Percentiles rank a stretch among this genome's conserved stretches.
These are phyloP conservation scores for Podila epigama DNA, from an alignment of 192 early-diverging fungal species.

Conservation along the genomic window DNA sequence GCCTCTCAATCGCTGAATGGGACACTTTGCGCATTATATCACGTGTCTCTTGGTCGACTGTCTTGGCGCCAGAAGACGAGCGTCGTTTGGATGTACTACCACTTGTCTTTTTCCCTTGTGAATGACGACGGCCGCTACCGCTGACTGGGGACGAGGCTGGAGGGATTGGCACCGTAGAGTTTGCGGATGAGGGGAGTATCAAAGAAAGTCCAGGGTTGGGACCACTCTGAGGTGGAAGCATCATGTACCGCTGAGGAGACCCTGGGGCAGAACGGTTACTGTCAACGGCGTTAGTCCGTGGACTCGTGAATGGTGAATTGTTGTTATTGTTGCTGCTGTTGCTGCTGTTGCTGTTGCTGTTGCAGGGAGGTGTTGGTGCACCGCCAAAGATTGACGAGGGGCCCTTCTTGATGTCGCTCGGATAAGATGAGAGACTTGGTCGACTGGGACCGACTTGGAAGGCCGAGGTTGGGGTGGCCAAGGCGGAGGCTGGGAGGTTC, in stretches of 20 bases:
- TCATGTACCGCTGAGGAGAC: slow-evolving; percentile 28
- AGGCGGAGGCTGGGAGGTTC: slow-evolving; percentile 38
- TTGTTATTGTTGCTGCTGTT: neutral
- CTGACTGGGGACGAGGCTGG: neutral
- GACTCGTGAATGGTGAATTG: neutral
- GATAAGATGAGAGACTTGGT: neutral
- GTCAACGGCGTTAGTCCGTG: slow-evolving; percentile 3
- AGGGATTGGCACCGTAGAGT: neutral
- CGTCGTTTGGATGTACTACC: slow-evolving; percentile 11
- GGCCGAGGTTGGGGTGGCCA: slow-evolving; percentile 13
- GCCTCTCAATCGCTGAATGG: slow-evolving; percentile 85
- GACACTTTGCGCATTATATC: slow-evolving; percentile 80
- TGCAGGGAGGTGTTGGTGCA: neutral
- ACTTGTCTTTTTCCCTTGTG: neutral
- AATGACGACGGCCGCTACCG: neutral
- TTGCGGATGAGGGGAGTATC: no score
- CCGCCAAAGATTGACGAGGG: neutral
- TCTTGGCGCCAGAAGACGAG: slow-evolving; percentile 16
- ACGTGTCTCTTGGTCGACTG: slow-evolving; percentile 59
- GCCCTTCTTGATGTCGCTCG: neutral
- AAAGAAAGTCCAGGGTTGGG: no score
- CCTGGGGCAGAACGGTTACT: slow-evolving; percentile 16
- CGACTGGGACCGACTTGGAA: neutral
- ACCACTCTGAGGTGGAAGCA: slow-evolving; percentile 32
- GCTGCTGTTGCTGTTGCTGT: neutral